Evolutionary conservation across 768 basidiomycete species (phyloP), one percentile per base, ranked within the genome.

Genomic region (Nevesoporus exiguus): DNA sequence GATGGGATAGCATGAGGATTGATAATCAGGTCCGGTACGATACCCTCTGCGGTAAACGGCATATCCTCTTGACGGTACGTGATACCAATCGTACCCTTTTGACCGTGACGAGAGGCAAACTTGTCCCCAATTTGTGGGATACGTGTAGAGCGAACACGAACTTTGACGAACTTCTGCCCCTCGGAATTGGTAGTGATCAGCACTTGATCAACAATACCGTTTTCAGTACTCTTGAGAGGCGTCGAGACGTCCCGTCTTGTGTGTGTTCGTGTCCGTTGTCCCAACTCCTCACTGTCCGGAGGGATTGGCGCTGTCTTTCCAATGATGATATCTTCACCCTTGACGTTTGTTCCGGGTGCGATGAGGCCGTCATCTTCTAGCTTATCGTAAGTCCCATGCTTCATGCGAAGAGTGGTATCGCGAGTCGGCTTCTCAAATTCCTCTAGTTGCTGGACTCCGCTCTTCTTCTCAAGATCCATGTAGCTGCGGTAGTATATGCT

Each of bases 1-100:
- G 97, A 98, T 5, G 97, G 97, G 72, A 99, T 99, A 66, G 97
- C 97, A 71, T 99, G 97, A 36, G 97, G 97, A 66, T 99, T 99
- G 73, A 99, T 99, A 75, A 99, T 82, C 64, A 99, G 80, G 71
- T 99, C 97, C 10, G 97, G 97, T 1, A 91, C 91, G 63, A 98
- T 93, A 54, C 97, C 97, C 67, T 98, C 94, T 2, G 87, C 85
- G 3, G 94, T 96, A 77, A 98, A 99, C 29, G 97, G 97, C 97
- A 99, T 98, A 69, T 99, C 97, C 71, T 99, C 97, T 71, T 98
- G 97, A 48, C 97, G 92, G 69, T 99, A 99, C 0, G 96, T 98
- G 73, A 99, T 97, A 74, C 97, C 97, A 58, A 98, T 96, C 10
- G 97, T 99, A 73, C 97, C 97, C 77, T 99, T 99, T 75, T 99